Base-by-base conservation (phyloP, 768 basidiomycete species). In the Lanmaoa pseudosensibilis region DNA sequence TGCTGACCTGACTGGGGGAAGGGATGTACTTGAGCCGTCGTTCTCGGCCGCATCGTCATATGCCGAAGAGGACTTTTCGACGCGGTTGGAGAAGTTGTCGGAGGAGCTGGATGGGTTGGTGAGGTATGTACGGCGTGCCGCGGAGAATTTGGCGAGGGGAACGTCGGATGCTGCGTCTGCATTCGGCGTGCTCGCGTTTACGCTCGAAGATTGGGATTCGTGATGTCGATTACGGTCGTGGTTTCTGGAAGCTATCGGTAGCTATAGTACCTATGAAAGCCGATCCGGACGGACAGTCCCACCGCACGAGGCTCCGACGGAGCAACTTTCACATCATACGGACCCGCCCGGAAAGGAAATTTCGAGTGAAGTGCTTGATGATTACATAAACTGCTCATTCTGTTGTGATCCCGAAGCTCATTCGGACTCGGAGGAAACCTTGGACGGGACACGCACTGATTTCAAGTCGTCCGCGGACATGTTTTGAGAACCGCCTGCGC, bases 191-290 rank as follows among this genome's bases (percentile, higher is more conserved):
- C 74, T 92, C 49, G 87, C 88, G 11, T 92, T 93, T 68, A 76
- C 82, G 40, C 73, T 93, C 56, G 87, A 92, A 51, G 90, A 90
- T 66, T 92, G 90, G 89, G 88, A 90, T 70, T 72, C 55, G 18
- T 71, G 50, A 58, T 50, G 32, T 21, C n/a, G 37, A 23, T 18
- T 52, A 18, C 7, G 34, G 48, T 50, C 23, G 19, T 7, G 44
- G 19, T 47, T 16, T 13, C 13, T 6, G 11, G 50, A 21, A 16
- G 15, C 15, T 32, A 27, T 6, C 25, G 11, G 18, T 12, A 46
- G 18, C 18, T 46, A 30, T 8, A 30, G 7, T 30, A 46, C 44
- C 12, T 30, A 5, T n/a, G 18, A 46, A 46, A n/a, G 32, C 32
- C 7, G 27, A 30, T 30, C 27, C 6, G 27, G 27, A 27, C 27